phyloP scores from a whole-genome alignment of 768 basidiomycete genomes.

The Hypholoma fasciculare region DNA sequence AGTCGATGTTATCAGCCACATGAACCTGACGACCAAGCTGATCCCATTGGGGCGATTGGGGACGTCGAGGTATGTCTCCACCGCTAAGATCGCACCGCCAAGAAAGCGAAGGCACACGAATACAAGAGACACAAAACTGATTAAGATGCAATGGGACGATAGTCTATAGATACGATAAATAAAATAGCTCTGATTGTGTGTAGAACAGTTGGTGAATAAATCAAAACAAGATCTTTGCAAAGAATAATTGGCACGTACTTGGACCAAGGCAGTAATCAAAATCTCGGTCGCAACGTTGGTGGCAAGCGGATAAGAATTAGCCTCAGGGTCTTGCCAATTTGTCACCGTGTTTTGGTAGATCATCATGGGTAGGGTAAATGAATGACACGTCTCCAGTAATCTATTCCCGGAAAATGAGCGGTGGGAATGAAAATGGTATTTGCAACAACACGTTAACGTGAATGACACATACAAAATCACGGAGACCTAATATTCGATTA shows the following conservation, averaged over 20 bases:
- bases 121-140: slow-evolving; percentile 3
- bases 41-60: slow-evolving; percentile 13
- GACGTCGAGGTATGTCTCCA: slow-evolving; percentile 10
- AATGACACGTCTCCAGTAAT: slow-evolving; percentile 14
- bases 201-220: too few species aligned
- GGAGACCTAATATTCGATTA: background rate
- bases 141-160: background rate
- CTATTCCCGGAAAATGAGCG: background rate
- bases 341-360: slow-evolving; percentile 19
- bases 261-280: slow-evolving; percentile 14
- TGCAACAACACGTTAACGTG: background rate
- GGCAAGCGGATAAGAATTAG: slow-evolving; percentile 16
- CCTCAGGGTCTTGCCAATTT: slow-evolving; percentile 6
- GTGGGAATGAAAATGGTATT: background rate
- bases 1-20: slow-evolving; percentile 13
- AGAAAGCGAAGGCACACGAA: slow-evolving; percentile 9
- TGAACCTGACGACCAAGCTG: slow-evolving; percentile 2
- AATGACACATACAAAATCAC: background rate
- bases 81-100: slow-evolving; percentile 2
- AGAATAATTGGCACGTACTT: slow-evolving; percentile 3
- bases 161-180: slow-evolving; percentile 12
- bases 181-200: slow-evolving; percentile 9
- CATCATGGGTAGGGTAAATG: slow-evolving; percentile 9
- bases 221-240: background rate
- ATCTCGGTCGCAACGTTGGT: slow-evolving; percentile 9